Evolutionary conservation across 2,329 filamentous ascomycete genomes (phyloP), one percentile per base, ranked within the genome.

Genomic region (Aureobasidium vineae): DNA sequence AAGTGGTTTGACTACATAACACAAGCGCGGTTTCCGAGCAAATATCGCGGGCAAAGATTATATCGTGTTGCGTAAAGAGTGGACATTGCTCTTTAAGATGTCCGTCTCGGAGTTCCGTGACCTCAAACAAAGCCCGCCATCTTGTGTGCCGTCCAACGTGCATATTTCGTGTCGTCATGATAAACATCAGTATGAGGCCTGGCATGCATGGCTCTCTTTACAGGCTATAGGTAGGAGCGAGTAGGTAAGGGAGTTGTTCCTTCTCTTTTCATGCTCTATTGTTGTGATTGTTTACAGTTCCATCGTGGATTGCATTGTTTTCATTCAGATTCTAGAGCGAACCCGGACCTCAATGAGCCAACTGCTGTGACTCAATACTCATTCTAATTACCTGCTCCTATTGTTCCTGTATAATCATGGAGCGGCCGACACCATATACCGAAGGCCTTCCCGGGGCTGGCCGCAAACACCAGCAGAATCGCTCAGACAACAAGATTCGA

Each of bases 371-470:
- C 4, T 5, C 13, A 13, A n/a, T 21, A 53, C 28, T 5, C 1
- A n/a, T 21, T 36, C 13, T 16, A 31, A 4, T 26, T 2, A 11
- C 16, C 21, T 28, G n/a, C 2, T 15, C 3, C 26, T 56, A 21
- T 13, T 28, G 21, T 10, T 16, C 11, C 13, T 16, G 21, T 26
- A 4, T 26, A 5, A 40, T 36, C 3, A 63, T 70, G 49, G 75
- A 76, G 13, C 68, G 66, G 38, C 72, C 75, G 15, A 77, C 75
- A n/a, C 75, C 75, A 21, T 69, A 73, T 21, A 69, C 71, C 7
- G 73, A 75, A 31, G 72, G 75, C 5, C 67, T 77, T 7, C 76
- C 75, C 19, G 77, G 59, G 75, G 71, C 5, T 77, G 75, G 74
- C 73, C 75, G 59, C 74, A 75, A 19, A 78, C 75, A 54, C 74